phyloP scores from a whole-genome alignment of 768 basidiomycete genomes.

The Lanmaoa rubissima region DNA sequence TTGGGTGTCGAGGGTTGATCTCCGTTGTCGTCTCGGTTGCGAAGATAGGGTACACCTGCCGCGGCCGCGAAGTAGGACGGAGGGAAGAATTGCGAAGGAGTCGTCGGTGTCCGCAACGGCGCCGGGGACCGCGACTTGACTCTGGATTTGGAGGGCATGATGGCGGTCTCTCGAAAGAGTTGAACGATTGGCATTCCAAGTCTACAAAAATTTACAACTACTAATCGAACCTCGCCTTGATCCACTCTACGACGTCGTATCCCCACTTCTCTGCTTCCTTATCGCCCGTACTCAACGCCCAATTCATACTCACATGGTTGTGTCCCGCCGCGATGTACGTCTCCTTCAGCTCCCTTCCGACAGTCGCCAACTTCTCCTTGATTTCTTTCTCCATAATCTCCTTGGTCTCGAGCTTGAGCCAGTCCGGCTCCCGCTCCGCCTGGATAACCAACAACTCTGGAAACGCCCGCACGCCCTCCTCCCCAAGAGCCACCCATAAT shows the following conservation, averaged over 20 bases:
- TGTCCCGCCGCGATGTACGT: constrained; percentile 48
- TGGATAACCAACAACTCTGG: constrained; percentile 50
- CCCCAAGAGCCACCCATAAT: constrained; percentile 39
- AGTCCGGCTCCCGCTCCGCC: constrained; percentile 53
- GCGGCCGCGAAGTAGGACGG: constrained; percentile 58
- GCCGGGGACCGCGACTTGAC: constrained; percentile 44
- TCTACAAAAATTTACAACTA: too few species aligned
- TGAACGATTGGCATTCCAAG: constrained; percentile 7
- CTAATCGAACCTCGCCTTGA: constrained; percentile 23
- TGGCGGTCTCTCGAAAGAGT: not conserved
- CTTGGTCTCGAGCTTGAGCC: constrained; percentile 36
- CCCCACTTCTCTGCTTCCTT: constrained; percentile 65
- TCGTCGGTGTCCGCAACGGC: constrained; percentile 26
- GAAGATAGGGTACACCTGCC: constrained; percentile 36
- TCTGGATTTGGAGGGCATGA: constrained; percentile 21
- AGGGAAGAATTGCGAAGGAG: constrained; percentile 45
- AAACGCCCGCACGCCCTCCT: constrained; percentile 35
- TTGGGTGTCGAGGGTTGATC: not conserved
- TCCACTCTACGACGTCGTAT: constrained; percentile 41
- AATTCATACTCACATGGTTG: constrained; percentile 60
- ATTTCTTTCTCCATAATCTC: constrained; percentile 41
- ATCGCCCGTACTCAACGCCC: constrained; percentile 49
- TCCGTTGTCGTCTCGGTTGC: constrained; percentile 3
- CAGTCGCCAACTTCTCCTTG: constrained; percentile 32
- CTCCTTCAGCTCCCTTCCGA: constrained; percentile 18